Base-by-base conservation (phyloP, 2,329 filamentous ascomycete species). In the Claviceps sp. region DNA sequence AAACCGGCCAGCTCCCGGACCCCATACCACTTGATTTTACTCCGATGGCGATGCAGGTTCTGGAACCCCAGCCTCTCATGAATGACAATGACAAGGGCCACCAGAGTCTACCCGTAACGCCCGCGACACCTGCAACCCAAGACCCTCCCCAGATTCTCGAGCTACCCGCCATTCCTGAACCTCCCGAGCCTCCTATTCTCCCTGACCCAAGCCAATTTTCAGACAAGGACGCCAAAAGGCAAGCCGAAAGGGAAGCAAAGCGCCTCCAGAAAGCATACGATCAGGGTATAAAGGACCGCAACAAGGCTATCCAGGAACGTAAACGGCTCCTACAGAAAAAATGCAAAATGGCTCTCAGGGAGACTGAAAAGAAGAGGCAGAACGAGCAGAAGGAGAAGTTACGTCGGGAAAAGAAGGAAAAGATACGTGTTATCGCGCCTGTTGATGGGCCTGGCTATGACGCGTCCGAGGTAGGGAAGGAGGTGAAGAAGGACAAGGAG, bases 181-280 rank as follows among this genome's bases (percentile, higher is more conserved):
- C 75, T 3, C 85, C 85, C 1, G 56, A 68, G 5, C 66, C 71
- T 2, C 67, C 64, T 3, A 54, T 56, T 1, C 53, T 61, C 7
- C 76, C 83, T 1, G 75, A 88, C 57, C 63, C 82, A 1, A 70
- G 72, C 45, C 67, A 72, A 46, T 82, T 79, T 61, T 68, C 74
- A 2, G 80, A 87, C 64, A 83, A 83, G 59, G 77, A 80, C 6
- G 71, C 78, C 29, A 78, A 80, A 8, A 87, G 85, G 59, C 73
- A 80, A 42, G 83, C 82, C 1, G 81, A 87, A 59, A 85, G 83
- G 52, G 83, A 88, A 59, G 74, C 80, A 51, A 78, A 79, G 49
- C 74, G 77, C 13, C 71, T 73, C 1, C 70, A 80, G 36, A 86
- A 86, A 61, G 72, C 73, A 8, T 85, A 88, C 61, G 76, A 84